These are phyloP conservation scores for Aspergillus oerlinghausenensis DNA, from an alignment of 2,329 filamentous ascomycete genomes.

Conservation along the genomic window DNA sequence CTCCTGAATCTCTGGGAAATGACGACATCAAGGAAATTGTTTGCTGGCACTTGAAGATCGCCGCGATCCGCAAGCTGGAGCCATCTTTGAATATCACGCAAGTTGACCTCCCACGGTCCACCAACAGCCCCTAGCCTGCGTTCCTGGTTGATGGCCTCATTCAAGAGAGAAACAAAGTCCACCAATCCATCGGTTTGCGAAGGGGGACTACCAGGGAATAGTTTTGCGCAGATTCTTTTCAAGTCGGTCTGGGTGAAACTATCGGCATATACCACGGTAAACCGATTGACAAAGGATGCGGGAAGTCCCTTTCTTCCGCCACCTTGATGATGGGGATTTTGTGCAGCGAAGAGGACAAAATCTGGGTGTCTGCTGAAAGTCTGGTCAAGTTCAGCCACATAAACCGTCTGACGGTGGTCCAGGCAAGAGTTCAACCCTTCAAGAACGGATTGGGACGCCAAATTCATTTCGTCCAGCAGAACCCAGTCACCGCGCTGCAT, in stretches of 20 bases:
- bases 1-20: constrained; percentile 85
- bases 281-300: constrained; percentile 94
- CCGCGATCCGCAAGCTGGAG: constrained; percentile 63
- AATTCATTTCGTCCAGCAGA: constrained; percentile 95
- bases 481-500: constrained; percentile 99
- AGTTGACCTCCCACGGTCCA: constrained; percentile 92
- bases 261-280: constrained; percentile 96
- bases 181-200: constrained; percentile 65
- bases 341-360: constrained; percentile 93
- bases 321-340: constrained; percentile 96
- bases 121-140: constrained; percentile 53
- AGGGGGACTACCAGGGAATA: constrained; percentile 62
- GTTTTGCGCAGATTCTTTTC: constrained; percentile 71
- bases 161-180: constrained; percentile 73
- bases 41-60: constrained; percentile 58
- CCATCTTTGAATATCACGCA: constrained; percentile 88
- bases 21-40: constrained; percentile 75
- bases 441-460: constrained; percentile 92
- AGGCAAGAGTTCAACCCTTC: constrained; percentile 95
- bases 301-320: constrained; percentile 92
- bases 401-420: constrained; percentile 92
- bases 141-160: constrained; percentile 61
- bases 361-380: constrained; percentile 84
- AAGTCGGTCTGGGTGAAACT: constrained; percentile 79
- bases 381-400: constrained; percentile 90